phyloP scores from a whole-genome alignment of 2,329 filamentous ascomycete genomes.

The Endothia cerciana region DNA sequence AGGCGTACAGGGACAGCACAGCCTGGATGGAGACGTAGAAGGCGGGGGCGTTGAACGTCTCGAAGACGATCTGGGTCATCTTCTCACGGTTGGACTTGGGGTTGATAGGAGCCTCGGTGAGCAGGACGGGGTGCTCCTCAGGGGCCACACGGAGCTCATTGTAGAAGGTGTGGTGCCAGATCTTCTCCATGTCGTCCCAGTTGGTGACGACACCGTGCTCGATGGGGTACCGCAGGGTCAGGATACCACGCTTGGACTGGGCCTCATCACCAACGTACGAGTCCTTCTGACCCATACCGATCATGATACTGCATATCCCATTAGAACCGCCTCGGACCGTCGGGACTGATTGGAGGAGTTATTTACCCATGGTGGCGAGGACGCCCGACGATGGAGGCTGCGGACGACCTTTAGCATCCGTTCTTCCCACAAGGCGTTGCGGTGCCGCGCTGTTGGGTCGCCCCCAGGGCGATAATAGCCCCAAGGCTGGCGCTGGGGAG shows the following conservation, averaged over 20 bases:
- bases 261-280: conserved; percentile 99
- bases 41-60: conserved; percentile 99
- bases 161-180: conserved; percentile 99
- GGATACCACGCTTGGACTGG: conserved; percentile 99
- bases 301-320: conserved; percentile 77
- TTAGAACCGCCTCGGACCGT: conserved; percentile 17
- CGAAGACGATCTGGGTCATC: conserved; percentile 99
- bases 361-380: conserved; percentile 99
- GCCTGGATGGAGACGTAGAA: conserved; percentile 99
- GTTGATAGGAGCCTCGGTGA: conserved; percentile 99
- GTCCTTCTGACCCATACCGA: conserved; percentile 99
- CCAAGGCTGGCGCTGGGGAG: conserved; percentile 10
- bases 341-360: conserved; percentile 70
- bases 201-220: conserved; percentile 99
- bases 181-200: conserved; percentile 99
- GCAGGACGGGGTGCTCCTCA: conserved; percentile 98
- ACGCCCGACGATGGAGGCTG: conserved; percentile 98
- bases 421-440: conserved; percentile 8
- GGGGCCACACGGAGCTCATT: conserved; percentile 99
- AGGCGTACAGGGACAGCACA: conserved; percentile 98
- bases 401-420: conserved; percentile 23
- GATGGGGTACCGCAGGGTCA: conserved; percentile 98
- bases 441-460: conserved; percentile 15
- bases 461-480: conserved; percentile 8
- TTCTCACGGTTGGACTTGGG: conserved; percentile 99